Conservation (phyloP, 1,139 yeast genomes). For the Protomyces arabidopsidicola region DNA sequence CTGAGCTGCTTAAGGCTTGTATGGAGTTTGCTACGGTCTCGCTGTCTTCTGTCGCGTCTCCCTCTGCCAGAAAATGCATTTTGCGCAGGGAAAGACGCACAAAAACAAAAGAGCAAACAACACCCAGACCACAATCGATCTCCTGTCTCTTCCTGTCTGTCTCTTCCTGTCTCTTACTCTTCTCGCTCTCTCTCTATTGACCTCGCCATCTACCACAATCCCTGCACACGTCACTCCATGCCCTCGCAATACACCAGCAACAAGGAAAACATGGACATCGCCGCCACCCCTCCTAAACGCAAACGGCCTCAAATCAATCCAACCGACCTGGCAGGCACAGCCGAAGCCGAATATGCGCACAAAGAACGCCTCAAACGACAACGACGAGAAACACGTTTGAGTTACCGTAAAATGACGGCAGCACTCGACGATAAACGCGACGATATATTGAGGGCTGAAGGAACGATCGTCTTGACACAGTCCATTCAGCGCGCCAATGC, state of each 20-base stretch:
- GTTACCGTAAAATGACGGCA: neutral
- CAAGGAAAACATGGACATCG: neutral
- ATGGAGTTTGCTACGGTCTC: too few relatives aligned
- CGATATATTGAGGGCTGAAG: slow-evolving; percentile 11
- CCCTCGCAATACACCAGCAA: neutral
- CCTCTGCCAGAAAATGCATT: too few relatives aligned
- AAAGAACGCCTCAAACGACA: neutral
- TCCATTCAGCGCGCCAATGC: slow-evolving; percentile 15
- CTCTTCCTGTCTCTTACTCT: too few relatives aligned
- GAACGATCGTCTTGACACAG: neutral
- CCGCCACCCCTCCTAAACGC: neutral
- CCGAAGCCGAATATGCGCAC: neutral
- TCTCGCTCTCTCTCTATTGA: too few relatives aligned
- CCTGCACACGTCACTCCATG: neutral
- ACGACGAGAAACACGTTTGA: slow-evolving; percentile 4
- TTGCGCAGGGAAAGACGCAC: too few relatives aligned
- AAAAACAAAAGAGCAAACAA: too few relatives aligned
- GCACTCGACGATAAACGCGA: slow-evolving; percentile 10
- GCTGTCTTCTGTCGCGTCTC: too few relatives aligned
- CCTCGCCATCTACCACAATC: too few relatives aligned
- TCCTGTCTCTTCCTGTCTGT: too few relatives aligned
- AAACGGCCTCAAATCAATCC: neutral
- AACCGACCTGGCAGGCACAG: neutral
- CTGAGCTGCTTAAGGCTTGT: too few relatives aligned
- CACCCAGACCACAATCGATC: too few relatives aligned